These are phyloP conservation scores for Xylariales sp. DNA, from an alignment of 2,329 filamentous ascomycete species.

Conservation along the genomic window DNA sequence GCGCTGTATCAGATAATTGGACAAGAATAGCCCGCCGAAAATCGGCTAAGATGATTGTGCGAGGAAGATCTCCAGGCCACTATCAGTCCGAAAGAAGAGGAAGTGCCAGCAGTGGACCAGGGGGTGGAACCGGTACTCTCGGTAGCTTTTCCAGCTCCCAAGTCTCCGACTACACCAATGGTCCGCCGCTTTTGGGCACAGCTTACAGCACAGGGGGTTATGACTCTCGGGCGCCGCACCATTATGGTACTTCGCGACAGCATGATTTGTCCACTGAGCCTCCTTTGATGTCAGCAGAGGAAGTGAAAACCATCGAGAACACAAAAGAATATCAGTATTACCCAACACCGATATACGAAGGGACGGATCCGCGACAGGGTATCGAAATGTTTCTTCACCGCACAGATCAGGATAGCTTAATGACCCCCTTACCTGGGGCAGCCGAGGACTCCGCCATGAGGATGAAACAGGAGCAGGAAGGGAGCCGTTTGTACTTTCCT, in stretches of 20 bases:
- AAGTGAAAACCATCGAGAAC: slow-evolving; percentile 21
- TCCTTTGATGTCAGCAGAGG: slow-evolving; percentile 12
- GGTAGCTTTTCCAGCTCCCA: slow-evolving; percentile 33
- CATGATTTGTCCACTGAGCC: slow-evolving; percentile 46
- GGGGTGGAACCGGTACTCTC: slow-evolving; percentile 59
- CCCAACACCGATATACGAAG: slow-evolving; percentile 45
- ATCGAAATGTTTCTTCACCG: slow-evolving; percentile 47
- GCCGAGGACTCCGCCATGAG: slow-evolving; percentile 30
- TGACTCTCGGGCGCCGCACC: slow-evolving; percentile 31
- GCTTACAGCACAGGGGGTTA: slow-evolving; percentile 26
- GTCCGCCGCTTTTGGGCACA: slow-evolving; percentile 34
- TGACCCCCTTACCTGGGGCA: slow-evolving; percentile 24
- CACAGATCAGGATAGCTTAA: slow-evolving; percentile 23
- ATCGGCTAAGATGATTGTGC: slow-evolving; percentile 82
- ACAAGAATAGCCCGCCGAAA: slow-evolving; percentile 68
- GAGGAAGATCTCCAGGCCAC: slow-evolving; percentile 76
- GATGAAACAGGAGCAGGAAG: slow-evolving; percentile 47
- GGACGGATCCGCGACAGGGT: slow-evolving; percentile 34
- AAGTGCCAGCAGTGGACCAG: slow-evolving; percentile 64
- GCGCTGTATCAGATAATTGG: slow-evolving; percentile 47
- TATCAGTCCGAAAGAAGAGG: slow-evolving; percentile 68
- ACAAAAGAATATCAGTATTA: slow-evolving; percentile 54
- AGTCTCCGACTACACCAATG: slow-evolving; percentile 32
- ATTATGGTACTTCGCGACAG: slow-evolving; percentile 38
- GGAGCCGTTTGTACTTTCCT: slow-evolving; percentile 38